Base-by-base conservation (phyloP, 305 asterid genomes). In the Plantago lanceolata region DNA sequence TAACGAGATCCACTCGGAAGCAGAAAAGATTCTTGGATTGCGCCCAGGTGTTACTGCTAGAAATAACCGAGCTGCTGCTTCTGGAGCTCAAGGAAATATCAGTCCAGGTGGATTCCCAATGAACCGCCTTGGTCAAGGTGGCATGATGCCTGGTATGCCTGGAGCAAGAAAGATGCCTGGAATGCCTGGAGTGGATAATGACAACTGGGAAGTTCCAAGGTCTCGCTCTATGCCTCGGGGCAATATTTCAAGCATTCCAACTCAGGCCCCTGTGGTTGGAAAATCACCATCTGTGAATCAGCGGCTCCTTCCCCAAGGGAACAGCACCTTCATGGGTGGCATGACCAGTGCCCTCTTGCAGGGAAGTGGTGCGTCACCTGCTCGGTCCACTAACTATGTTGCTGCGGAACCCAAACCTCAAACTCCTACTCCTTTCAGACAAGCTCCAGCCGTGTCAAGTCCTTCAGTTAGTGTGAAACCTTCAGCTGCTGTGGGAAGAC, bases 131-230 rank as follows among this genome's bases (percentile, higher is more conserved):
- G 96, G 95, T 53, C n/a, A 83, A 15, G 96, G 93, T 62, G 95
- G 97, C 48, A 82, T 87, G 93, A 88, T 88, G 94, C 96, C 97
- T 4, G 97, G 97, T 28, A 84, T 83, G 95, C 98, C 98, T 0
- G 98, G 96, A 63, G 49, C 81, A 43, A 75, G 96, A 69, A 90
- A 82, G 79, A 86, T 88, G 86, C 87, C 96, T 0, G 95, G 89
- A 48, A 80, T 79, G 87, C 90, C 96, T 7, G 96, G 90, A 40
- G 58, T 82, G 18, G 89, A 83, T 66, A 77, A 80, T 37, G 95
- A 86, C 74, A 81, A 74, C 68, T 91, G 96, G 98, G 98, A 91
- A 75, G 78, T 86, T 67, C 89, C 88, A 19, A 80, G 83, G 76
- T 76, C 94, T 19, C 87, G 98, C 44, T 58, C 86, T 5, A 85